Percentiles rank a stretch among this genome's conserved stretches.
phyloP scores from a whole-genome alignment of 371 early-diverging fungal genomes.

The Mucor velutinosus region DNA sequence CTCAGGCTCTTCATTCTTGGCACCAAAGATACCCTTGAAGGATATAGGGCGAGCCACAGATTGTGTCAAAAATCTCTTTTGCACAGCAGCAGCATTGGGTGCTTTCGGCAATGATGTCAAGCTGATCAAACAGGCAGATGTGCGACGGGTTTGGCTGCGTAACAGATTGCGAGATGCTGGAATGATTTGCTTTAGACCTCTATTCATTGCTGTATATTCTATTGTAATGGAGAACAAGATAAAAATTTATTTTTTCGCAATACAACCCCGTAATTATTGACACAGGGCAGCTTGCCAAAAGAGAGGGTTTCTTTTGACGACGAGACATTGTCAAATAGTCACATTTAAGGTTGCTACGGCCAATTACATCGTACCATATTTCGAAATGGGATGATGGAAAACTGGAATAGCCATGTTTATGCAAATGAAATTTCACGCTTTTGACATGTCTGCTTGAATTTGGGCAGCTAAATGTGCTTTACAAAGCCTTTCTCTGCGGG shows the following conservation, averaged over 20 bases:
- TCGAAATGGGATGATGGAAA: neutral
- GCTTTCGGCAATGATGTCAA: neutral
- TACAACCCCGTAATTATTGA: neutral
- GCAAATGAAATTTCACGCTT: neutral
- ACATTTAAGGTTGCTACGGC: neutral
- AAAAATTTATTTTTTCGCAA: conserved; percentile 5
- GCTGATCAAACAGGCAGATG: neutral
- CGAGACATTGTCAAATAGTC: neutral
- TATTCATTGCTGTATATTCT: conserved; percentile 10
- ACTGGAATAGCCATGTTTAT: neutral
- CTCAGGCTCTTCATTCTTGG: conserved; percentile 8
- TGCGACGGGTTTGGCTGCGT: neutral
- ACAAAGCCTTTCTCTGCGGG: neutral
- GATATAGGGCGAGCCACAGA: conserved; percentile 35
- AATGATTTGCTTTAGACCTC: conserved; percentile 11
- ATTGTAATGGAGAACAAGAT: neutral
- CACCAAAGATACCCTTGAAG: conserved; percentile 35
- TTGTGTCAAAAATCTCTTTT: conserved; percentile 19
- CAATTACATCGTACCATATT: conserved; percentile 1
- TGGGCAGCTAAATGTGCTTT: neutral
- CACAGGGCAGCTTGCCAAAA: conserved; percentile 1
- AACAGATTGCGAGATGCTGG: conserved; percentile 11
- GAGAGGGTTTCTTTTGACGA: neutral
- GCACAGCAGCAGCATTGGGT: neutral
- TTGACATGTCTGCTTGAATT: neutral